A percentile compares a stretch with the other conserved stretches of the same genome.
Evolutionary conservation across 768 basidiomycete genomes (phyloP).

Genomic region (Suillus ampliporus): DNA sequence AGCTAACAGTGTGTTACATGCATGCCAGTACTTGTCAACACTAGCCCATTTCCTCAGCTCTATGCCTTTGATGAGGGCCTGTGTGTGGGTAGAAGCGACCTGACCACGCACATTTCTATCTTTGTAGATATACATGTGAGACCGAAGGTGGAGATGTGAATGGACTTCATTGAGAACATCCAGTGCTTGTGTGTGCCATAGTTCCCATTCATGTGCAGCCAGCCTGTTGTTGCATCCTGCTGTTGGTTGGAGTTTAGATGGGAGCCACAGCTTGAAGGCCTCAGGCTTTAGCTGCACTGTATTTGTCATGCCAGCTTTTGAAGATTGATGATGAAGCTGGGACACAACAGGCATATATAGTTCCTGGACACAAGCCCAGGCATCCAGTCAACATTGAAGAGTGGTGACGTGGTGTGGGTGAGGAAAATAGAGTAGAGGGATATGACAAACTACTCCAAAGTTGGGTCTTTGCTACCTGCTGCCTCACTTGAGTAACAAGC

Average conservation of each 20-base stretch:
- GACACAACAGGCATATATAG: conserved; percentile 1
- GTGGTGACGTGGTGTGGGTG: too few relatives aligned
- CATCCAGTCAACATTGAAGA: background rate
- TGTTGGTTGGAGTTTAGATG: background rate
- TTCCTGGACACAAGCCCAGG: background rate
- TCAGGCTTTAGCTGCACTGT: background rate
- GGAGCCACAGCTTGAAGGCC: background rate
- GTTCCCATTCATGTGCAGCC: background rate
- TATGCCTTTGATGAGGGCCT: conserved; percentile 1
- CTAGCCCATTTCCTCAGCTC: conserved; percentile 12
- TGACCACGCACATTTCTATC: conserved; percentile 19
- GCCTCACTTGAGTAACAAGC: too few relatives aligned
- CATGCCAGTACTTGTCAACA: conserved; percentile 10
- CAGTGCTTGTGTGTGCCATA: conserved; percentile 20
- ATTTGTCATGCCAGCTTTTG: background rate
- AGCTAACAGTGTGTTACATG: background rate
- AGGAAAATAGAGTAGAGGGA: too few relatives aligned
- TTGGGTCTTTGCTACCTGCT: too few relatives aligned
- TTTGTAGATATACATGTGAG: conserved; percentile 19
- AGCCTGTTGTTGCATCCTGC: background rate
- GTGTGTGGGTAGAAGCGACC: conserved; percentile 8
- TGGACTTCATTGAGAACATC: conserved; percentile 12
- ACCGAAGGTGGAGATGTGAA: conserved; percentile 11
- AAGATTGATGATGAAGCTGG: background rate
- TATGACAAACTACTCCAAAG: too few relatives aligned